Conservation (phyloP, 2,329 filamentous ascomycete genomes). For the Cladophialophora bantiana region DNA sequence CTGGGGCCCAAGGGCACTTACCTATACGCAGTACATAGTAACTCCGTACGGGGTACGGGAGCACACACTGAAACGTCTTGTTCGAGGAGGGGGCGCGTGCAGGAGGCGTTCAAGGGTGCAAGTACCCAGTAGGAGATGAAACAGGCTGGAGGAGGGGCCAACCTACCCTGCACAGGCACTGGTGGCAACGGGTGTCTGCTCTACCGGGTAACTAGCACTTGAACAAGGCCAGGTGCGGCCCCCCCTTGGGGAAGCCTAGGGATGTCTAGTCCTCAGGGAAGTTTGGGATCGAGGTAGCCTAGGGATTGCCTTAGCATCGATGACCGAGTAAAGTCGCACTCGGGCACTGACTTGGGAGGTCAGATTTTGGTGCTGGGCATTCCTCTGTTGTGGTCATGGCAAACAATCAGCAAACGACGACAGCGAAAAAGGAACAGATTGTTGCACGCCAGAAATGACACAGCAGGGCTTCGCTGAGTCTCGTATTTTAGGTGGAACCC, state of each 20-base stretch:
- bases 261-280: too few relatives aligned
- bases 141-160: not conserved
- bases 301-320: not conserved
- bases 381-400: not conserved
- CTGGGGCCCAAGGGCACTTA: not conserved
- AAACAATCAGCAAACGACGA: not conserved
- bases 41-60: not conserved
- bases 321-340: not conserved
- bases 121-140: conserved; percentile 6
- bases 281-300: not conserved
- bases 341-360: not conserved
- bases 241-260: not conserved
- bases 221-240: not conserved
- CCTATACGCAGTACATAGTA: too few relatives aligned
- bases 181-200: not conserved
- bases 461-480: not conserved
- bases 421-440: not conserved
- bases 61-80: not conserved
- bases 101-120: not conserved
- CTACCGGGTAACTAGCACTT: too few relatives aligned
- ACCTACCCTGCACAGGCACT: not conserved
- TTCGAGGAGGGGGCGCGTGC: not conserved
- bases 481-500: not conserved
- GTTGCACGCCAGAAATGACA: not conserved
- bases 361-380: conserved; percentile 5